These are phyloP conservation scores for Penicillium robsamsonii DNA, from an alignment of 495 filamentous ascomycete genomes.

Conservation along the genomic window DNA sequence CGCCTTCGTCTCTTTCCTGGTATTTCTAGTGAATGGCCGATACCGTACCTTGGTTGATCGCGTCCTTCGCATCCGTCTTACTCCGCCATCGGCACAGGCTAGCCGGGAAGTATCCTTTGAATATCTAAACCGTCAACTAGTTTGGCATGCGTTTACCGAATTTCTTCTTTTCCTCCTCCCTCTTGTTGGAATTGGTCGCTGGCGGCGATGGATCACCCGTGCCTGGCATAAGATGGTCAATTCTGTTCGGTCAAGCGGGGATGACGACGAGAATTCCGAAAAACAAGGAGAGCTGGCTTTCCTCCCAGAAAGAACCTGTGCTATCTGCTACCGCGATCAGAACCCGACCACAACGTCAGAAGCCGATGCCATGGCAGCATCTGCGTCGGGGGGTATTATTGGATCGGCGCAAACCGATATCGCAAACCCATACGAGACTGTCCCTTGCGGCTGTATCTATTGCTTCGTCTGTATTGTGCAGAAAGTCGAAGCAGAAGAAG, in stretches of 20 bases:
- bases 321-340: slow-evolving; percentile 95
- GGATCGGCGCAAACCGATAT: slow-evolving; percentile 92
- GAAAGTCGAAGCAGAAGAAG: slow-evolving; percentile 86
- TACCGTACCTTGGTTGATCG: slow-evolving; percentile 92
- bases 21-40: slow-evolving; percentile 84
- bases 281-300: slow-evolving; percentile 74
- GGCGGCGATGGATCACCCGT: slow-evolving; percentile 84
- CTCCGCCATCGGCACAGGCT: slow-evolving; percentile 76
- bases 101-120: slow-evolving; percentile 92
- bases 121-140: slow-evolving; percentile 94
- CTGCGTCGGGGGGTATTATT: slow-evolving; percentile 66
- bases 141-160: slow-evolving; percentile 99
- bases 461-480: slow-evolving; percentile 97
- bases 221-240: slow-evolving; percentile 75
- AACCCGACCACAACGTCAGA: slow-evolving; percentile 68
- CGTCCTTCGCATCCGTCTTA: slow-evolving; percentile 78
- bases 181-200: slow-evolving; percentile 86
- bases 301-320: slow-evolving; percentile 90
- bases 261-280: slow-evolving; percentile 45
- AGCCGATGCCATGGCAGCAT: slow-evolving; percentile 62
- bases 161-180: slow-evolving; percentile 95
- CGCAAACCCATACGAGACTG: slow-evolving; percentile 91
- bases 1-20: slow-evolving; percentile 78
- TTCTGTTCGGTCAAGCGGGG: slow-evolving; percentile 52
- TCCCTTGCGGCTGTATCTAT: slow-evolving; percentile 90